Base-by-base conservation (phyloP, 495 filamentous ascomycete genomes). In the Neurospora sp. region DNA sequence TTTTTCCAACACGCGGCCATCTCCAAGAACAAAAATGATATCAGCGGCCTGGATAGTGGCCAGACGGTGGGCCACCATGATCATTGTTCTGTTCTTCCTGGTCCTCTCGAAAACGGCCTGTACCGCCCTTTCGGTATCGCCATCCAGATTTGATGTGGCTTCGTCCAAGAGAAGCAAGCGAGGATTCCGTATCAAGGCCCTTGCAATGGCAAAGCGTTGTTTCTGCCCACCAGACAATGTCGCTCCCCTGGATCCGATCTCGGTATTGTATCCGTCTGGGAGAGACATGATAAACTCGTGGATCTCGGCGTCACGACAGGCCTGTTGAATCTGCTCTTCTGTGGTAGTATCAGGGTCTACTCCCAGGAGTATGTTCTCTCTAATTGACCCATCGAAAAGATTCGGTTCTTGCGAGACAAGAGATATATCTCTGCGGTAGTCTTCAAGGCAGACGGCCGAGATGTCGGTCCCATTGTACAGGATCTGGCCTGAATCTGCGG, bases 211-310 rank as follows among this genome's bases (percentile, higher is more conserved):
- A 37, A 96, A 81, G 16, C 93, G 85, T 75, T 95, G 93, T 76
- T 89, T 89, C 78, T 96, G 93, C 0, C 93, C 93, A 1, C 93
- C 93, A 3, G 90, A 93, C 73, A 96, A 85, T 18, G 88, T 82
- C 16, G 88, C 84, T 5, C 91, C 91, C 75, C 86, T 87, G 3
- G 85, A 86, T 3, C 92, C 92, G 20, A 89, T 88, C 18, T 83
- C 80, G 2, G 91, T 93, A 53, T 85, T 83, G 77, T 90, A 89
- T 0, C 89, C 88, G 5, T 88, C 82, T 0, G 87, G 89, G 7
- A 89, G 82, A 0, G 85, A 88, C 27, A 76, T 80, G 74, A 90
- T 85, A 74, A 86, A 88, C 72, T 89, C 85, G 81, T 90, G 84
- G 69, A 90, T 89, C 70, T 86, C 84, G 14, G 88, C 88, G 65